Percentiles rank a stretch among this genome's conserved stretches.
These are phyloP conservation scores for Oropetium thomaeum DNA, from an alignment of 176 grass and related monocot species.

Conservation along the genomic window DNA sequence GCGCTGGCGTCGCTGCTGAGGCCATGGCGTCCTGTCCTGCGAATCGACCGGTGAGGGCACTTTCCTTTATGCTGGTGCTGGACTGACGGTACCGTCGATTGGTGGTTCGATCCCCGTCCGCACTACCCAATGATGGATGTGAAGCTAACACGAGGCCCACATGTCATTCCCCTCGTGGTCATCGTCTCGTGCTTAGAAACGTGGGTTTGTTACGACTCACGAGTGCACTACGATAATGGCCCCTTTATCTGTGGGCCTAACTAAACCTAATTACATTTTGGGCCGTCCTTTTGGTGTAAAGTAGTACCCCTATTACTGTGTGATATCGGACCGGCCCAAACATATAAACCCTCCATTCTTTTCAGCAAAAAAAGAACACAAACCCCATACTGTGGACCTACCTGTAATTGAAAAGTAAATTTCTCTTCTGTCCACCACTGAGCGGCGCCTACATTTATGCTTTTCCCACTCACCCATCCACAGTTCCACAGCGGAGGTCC, in stretches of 20 bases:
- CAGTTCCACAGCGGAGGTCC: too few species aligned
- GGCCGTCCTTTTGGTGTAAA: not conserved
- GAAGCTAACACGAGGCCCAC: slow-evolving; percentile 24
- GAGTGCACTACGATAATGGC: not conserved
- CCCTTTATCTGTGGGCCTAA: not conserved
- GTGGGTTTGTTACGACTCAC: slow-evolving; percentile 2
- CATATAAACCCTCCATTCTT: not conserved
- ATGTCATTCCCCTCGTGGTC: not conserved
- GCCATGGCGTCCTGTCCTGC: slow-evolving; percentile 31
- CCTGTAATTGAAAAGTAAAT: slow-evolving; percentile 12
- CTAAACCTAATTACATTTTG: not conserved
- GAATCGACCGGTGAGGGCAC: not conserved
- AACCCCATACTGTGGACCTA: not conserved
- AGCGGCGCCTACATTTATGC: slow-evolving; percentile 16
- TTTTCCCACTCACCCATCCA: not conserved
- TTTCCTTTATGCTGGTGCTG: slow-evolving; percentile 32
- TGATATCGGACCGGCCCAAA: not conserved
- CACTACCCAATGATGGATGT: slow-evolving; percentile 35
- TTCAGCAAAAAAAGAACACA: not conserved
- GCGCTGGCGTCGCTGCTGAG: slow-evolving; percentile 37
- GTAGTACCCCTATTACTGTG: not conserved
- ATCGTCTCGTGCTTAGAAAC: not conserved
- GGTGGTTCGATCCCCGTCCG: slow-evolving; percentile 27
- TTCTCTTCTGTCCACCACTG: not conserved
- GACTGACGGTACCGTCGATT: too few species aligned